These are phyloP conservation scores for Fusarium sp. DNA, from an alignment of 2,329 filamentous ascomycete species.

Conservation along the genomic window DNA sequence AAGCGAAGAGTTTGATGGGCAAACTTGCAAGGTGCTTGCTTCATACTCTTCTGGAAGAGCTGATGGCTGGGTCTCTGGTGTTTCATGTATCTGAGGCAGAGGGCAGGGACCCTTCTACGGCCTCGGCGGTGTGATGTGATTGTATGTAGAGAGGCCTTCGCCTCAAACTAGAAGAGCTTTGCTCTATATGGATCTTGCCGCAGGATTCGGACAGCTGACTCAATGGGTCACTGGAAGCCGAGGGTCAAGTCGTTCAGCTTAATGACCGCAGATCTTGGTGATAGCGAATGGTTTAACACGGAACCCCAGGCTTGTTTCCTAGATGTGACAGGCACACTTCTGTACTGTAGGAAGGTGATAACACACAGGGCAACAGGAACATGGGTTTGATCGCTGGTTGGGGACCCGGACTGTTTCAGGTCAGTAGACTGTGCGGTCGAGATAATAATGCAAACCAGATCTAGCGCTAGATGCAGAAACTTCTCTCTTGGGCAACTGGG, in stretches of 20 bases:
- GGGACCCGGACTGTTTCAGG: slow-evolving; percentile 35
- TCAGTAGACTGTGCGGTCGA: slow-evolving; percentile 28
- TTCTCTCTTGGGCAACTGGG: slow-evolving; percentile 2
- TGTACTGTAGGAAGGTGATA: slow-evolving; percentile 13
- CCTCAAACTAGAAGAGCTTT: slow-evolving; percentile 1
- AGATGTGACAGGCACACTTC: slow-evolving; percentile 7
- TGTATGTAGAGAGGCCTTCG: not conserved
- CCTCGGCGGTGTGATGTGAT: slow-evolving; percentile 38
- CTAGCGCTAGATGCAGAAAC: slow-evolving; percentile 20
- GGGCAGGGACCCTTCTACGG: slow-evolving; percentile 31
- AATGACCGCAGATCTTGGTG: slow-evolving; percentile 11
- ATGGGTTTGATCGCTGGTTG: slow-evolving; percentile 29
- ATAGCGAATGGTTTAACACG: slow-evolving; percentile 21
- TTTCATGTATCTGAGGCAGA: slow-evolving; percentile 44
- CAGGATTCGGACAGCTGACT: slow-evolving; percentile 7
- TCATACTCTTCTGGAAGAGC: slow-evolving; percentile 45
- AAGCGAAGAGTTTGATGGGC: slow-evolving; percentile 21
- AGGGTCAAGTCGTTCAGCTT: not conserved
- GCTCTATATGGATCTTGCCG: not conserved
- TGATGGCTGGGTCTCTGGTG: slow-evolving; percentile 28
- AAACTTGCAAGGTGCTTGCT: slow-evolving; percentile 24
- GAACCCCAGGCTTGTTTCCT: slow-evolving; percentile 17
- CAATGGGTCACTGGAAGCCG: not conserved
- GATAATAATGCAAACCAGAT: slow-evolving; percentile 32
- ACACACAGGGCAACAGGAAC: slow-evolving; percentile 8